Evolutionary conservation across 441 rosid species (phyloP), one percentile per base, ranked within the genome.

Genomic region (Corymbia citriodora): DNA sequence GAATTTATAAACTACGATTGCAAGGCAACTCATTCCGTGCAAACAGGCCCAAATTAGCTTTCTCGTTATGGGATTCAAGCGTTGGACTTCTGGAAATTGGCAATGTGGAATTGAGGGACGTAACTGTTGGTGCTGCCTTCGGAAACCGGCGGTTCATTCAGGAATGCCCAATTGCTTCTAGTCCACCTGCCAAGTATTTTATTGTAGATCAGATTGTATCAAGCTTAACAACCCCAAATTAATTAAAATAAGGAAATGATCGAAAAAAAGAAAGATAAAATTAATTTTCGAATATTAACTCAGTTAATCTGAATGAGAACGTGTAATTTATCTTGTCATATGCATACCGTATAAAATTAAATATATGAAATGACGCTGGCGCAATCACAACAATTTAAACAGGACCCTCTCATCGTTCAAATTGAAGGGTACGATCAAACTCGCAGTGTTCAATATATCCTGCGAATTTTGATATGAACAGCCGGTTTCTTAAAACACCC

Each of bases 161-260:
- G 93, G 91, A 96, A 96, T 33, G 98, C 99, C 98, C 91, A 95
- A 88, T 91, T 96, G 95, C 98, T 97, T 63, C 94, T 92, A 4
- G 89, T 95, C 99, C 99, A 98, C 99, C 99, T 95, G 88, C 92
- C 90, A 79, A 40, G 8, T 13, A 79, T 79, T 45, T 45, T 15
- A 79, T 13, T 3, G 17, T 6, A 40, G 83, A 10, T 40, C 50
- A 74, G 9, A 74, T 74, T 21, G 29, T 6, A 74, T 40, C 29
- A 40, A 74, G 50, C 50, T 40, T 7, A 74, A 11, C 14, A 23
- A 23, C 9, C 9, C 25, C 83, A 4, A 11, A 8, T 40, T 25
- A 21, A 40, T 3, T 10, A 40, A 21, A 40, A 74, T 33, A 2
- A 10, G 49, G 40, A 36, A 40, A 18, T 74, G 16, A 40, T 74